phyloP scores from a whole-genome alignment of 108 stramenopile species.

The Parietichytrium sp. region DNA sequence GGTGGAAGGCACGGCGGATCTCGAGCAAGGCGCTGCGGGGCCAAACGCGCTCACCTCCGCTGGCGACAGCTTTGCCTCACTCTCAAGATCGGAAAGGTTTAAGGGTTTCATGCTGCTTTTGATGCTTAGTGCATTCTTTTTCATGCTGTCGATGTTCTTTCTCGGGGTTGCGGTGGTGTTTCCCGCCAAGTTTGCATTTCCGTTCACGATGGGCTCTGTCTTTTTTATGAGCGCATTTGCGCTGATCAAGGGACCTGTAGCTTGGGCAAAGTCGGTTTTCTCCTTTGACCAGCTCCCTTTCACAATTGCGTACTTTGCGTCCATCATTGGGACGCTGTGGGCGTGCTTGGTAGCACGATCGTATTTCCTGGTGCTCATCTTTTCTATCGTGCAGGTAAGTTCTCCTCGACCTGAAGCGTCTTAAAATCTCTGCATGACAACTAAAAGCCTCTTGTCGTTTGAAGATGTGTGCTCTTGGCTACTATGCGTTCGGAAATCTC shows the following conservation, averaged over 20 bases:
- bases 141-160: constrained; percentile 8
- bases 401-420: neutral
- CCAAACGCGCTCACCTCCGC: too few species aligned
- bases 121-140: neutral
- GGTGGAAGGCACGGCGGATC: too few species aligned
- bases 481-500: constrained; percentile 29
- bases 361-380: constrained; percentile 7
- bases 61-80: neutral
- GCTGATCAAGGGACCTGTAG: constrained; percentile 18
- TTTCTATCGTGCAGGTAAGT: constrained; percentile 26
- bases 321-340: constrained; percentile 33
- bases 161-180: constrained; percentile 4
- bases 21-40: too few species aligned
- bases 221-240: constrained; percentile 27
- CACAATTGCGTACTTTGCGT: constrained; percentile 5
- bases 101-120: neutral
- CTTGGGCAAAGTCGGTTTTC: neutral
- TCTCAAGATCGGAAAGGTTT: constrained; percentile 21
- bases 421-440: neutral
- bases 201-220: constrained; percentile 25
- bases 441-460: too few species aligned
- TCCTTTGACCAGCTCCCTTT: neutral
- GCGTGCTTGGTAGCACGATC: constrained; percentile 19
- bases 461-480: constrained; percentile 20
- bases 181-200: constrained; percentile 26